Base-by-base conservation (phyloP, 257 asterid genomes). In the Primulina eburnea region DNA sequence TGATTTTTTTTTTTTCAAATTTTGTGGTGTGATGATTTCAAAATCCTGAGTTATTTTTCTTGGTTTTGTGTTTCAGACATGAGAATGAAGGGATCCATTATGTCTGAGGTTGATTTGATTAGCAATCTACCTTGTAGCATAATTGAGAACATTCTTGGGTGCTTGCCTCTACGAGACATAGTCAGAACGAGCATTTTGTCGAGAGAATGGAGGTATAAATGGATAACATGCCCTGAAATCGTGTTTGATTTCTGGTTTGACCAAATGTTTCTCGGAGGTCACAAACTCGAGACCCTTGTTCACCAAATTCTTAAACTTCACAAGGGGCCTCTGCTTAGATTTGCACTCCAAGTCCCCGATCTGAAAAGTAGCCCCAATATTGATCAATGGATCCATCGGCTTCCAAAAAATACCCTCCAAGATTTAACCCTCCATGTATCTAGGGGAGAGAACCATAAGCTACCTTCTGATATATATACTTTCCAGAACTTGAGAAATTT, bases 151-250 rank as follows among this genome's bases (percentile, higher is more conserved):
- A 86, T 86, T 61, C 78, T 84, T 30, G 82, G 89, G 37, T 82
- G 84, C 79, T 77, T 86, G 81, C 89, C 89, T 35, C 72, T 86
- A 30, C 82, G 87, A n/a, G 92, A 86, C 65, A 80, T 78, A 4
- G 92, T 82, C 24, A 78, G 89, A 62, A 82, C 86, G 4, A 86
- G 89, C 79, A 80, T 84, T 4, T 73, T 84, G 73, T 86, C 92
- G 8, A 65, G 82, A 18, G 87, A 86, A 71, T 86, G 92, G 89
- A 79, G 88, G 63, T 62, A 75, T 77, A 86, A 80, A 73, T 86
- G 92, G 89, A 24, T 66, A 0, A 76, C 84, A 0, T 82, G 89
- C 37, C 84, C 89, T 0, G 85, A 82, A 1, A 70, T 86, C 32
- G 86, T 80, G 56, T 82, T 84, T 16, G 86, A 80, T 77, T 75